These are phyloP conservation scores for Skeletonema costatum DNA, from an alignment of 108 stramenopile species.

Conservation along the genomic window DNA sequence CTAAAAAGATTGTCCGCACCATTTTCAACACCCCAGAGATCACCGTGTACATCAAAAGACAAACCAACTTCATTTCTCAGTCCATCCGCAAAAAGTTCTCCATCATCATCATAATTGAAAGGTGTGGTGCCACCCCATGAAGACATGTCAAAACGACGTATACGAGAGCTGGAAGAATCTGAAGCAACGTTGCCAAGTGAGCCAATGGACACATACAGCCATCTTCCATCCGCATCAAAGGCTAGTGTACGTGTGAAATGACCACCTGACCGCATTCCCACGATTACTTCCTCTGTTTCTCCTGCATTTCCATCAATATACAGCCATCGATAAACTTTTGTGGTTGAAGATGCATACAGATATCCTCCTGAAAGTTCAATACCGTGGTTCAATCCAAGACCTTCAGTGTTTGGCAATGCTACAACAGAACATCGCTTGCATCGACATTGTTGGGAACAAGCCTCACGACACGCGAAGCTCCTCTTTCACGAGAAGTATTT, in stretches of 20 bases:
- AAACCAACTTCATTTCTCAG: conserved; percentile 77
- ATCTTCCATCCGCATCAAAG: conserved; percentile 53
- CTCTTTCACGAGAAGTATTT: conserved; percentile 41
- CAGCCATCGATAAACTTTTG: conserved; percentile 67
- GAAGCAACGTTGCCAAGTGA: conserved; percentile 56
- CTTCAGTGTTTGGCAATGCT: neutral
- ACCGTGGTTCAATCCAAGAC: conserved; percentile 63
- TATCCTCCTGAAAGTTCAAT: conserved; percentile 54
- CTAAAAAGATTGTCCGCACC: conserved; percentile 65
- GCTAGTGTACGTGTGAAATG: conserved; percentile 72
- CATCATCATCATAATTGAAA: conserved; percentile 48
- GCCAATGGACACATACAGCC: conserved; percentile 70
- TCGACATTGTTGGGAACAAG: conserved; percentile 12
- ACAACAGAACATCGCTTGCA: conserved; percentile 22
- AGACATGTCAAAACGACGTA: conserved; percentile 58
- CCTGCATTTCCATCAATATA: conserved; percentile 10
- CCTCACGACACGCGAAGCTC: conserved; percentile 26
- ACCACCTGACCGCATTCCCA: conserved; percentile 53
- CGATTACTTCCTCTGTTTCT: conserved; percentile 29
- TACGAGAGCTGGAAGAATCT: conserved; percentile 63
- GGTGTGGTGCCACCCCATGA: conserved; percentile 20
- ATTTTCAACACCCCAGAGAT: conserved; percentile 82
- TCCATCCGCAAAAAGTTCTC: conserved; percentile 81
- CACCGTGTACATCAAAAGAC: conserved; percentile 69
- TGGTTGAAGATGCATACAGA: conserved; percentile 63